phyloP scores from a whole-genome alignment of 78 protist species.

The Dictyostelium brefeldianum region DNA sequence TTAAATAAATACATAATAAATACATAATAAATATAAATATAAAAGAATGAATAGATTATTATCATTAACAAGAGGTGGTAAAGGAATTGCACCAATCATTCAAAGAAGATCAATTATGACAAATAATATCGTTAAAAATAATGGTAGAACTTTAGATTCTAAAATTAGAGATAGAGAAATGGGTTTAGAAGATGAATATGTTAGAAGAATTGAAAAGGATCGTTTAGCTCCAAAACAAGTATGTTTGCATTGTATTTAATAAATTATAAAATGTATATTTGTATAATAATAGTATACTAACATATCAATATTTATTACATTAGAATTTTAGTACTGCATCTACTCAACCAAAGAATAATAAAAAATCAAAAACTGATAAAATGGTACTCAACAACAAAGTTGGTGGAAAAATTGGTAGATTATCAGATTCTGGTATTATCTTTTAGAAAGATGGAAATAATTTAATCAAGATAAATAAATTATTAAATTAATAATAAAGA shows the following conservation, averaged over 20 bases:
- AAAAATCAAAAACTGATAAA: neutral
- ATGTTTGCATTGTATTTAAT: neutral
- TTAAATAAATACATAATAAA: neutral
- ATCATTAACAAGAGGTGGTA: neutral
- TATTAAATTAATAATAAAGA: too few relatives aligned
- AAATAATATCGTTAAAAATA: neutral
- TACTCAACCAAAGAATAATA: too few relatives aligned
- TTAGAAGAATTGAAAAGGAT: neutral
- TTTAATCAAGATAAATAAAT: too few relatives aligned
- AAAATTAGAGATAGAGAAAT: slow-evolving; percentile 37
- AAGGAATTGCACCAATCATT: neutral
- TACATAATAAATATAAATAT: neutral
- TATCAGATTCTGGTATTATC: slow-evolving; percentile 27
- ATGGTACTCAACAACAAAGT: neutral
- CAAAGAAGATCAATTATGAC: neutral
- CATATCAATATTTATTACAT: neutral
- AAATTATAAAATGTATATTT: neutral
- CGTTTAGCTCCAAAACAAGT: neutral
- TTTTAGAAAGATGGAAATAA: too few relatives aligned
- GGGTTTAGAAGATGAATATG: slow-evolving; percentile 14
- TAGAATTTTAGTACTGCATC: too few relatives aligned
- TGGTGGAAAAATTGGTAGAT: neutral
- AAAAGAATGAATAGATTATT: slow-evolving; percentile 12
- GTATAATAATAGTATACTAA: too few relatives aligned
- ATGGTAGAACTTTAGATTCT: neutral